Evolutionary conservation across 768 basidiomycete genomes (phyloP).

Genomic region (Gloeopeniophorella convolvens): DNA sequence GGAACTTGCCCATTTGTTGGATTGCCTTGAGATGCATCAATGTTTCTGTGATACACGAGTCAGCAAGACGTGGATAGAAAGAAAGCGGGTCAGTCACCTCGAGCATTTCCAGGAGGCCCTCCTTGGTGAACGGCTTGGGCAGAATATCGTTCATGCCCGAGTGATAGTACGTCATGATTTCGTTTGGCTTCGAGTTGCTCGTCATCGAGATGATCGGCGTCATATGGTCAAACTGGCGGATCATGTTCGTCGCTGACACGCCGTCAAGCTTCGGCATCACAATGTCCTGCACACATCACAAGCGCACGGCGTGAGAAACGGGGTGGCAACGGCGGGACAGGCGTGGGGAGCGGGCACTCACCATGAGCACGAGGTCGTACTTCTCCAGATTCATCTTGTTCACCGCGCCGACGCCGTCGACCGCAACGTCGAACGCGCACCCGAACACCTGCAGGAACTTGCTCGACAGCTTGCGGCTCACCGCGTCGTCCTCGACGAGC

Average conservation of each 20-base stretch:
- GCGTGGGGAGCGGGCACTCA: slow-evolving; percentile 32
- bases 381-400: slow-evolving; percentile 95
- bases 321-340: background rate
- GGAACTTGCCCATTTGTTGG: slow-evolving; percentile 20
- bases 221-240: slow-evolving; percentile 90
- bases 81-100: slow-evolving; percentile 45
- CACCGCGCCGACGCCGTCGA: slow-evolving; percentile 88
- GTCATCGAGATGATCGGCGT: slow-evolving; percentile 99
- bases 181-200: slow-evolving; percentile 85
- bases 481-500: slow-evolving; percentile 93
- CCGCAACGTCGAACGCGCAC: slow-evolving; percentile 89
- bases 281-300: slow-evolving; percentile 79
- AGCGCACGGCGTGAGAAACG: slow-evolving; percentile 3
- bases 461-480: slow-evolving; percentile 79
- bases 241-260: slow-evolving; percentile 85
- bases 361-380: slow-evolving; percentile 96
- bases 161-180: slow-evolving; percentile 87
- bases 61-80: slow-evolving; percentile 7
- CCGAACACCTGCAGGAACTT: slow-evolving; percentile 96
- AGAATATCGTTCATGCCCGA: slow-evolving; percentile 96
- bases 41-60: slow-evolving; percentile 20
- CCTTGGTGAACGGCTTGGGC: slow-evolving; percentile 96
- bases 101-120: slow-evolving; percentile 85
- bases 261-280: slow-evolving; percentile 91
- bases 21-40: slow-evolving; percentile 23